Percentiles rank a stretch among this genome's conserved stretches.
These are phyloP conservation scores for Polygonum aviculare DNA, from an alignment of 148 eudicot genomes.

Conservation along the genomic window DNA sequence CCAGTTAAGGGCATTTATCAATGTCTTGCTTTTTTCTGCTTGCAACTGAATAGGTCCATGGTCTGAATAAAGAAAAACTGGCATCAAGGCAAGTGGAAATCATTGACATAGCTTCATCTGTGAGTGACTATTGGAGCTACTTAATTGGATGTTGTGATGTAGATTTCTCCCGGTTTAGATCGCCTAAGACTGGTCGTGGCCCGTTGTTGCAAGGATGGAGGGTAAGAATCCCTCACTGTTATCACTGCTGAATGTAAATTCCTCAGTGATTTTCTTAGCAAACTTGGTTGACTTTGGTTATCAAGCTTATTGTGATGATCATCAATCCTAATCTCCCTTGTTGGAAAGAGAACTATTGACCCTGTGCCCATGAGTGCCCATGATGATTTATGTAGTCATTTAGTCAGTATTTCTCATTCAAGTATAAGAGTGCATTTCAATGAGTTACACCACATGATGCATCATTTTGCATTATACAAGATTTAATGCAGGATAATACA, in stretches of 20 bases:
- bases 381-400: background rate
- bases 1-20: too few species aligned
- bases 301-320: background rate
- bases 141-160: slow-evolving; percentile 35
- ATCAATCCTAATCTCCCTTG: background rate
- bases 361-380: background rate
- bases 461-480: too few species aligned
- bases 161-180: slow-evolving; percentile 48
- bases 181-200: slow-evolving; percentile 50
- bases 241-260: background rate
- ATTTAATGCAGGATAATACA: too few species aligned
- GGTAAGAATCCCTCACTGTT: slow-evolving; percentile 21
- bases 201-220: slow-evolving; percentile 64
- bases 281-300: background rate
- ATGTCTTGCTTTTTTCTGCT: background rate
- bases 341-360: background rate
- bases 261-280: background rate
- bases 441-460: too few species aligned
- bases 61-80: slow-evolving; percentile 43
- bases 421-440: background rate
- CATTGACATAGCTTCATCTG: slow-evolving; percentile 45
- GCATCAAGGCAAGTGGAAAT: slow-evolving; percentile 47
- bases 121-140: slow-evolving; percentile 60
- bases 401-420: background rate
- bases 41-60: slow-evolving; percentile 38